Evolutionary conservation across 2,329 filamentous ascomycete genomes (phyloP).

Genomic region (Ilyonectria mors-panacis): DNA sequence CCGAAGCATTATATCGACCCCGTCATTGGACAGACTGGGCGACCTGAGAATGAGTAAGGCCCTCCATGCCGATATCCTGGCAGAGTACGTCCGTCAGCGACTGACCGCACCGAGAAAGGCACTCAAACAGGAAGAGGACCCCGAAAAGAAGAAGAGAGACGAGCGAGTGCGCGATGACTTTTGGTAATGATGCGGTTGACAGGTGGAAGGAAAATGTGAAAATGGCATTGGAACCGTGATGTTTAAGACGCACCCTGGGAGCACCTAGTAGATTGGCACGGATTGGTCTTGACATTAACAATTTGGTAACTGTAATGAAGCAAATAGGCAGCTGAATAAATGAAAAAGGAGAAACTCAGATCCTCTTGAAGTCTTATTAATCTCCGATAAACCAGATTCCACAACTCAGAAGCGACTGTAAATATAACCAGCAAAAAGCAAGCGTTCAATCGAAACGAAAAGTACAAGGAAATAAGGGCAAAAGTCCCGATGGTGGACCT

Average conservation of each 20-base stretch:
- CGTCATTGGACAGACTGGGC: not conserved
- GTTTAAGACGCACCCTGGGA: too few relatives aligned
- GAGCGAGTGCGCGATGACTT: not conserved
- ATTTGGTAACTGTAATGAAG: too few relatives aligned
- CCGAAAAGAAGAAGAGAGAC: not conserved
- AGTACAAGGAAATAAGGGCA: not conserved
- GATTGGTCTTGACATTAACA: too few relatives aligned
- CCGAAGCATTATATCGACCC: slow-evolving; percentile 34
- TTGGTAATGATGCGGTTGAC: not conserved
- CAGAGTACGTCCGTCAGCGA: slow-evolving; percentile 19
- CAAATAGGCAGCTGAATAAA: too few relatives aligned
- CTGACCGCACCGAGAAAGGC: not conserved
- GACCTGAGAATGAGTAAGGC: slow-evolving; percentile 17
- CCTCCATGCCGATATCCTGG: slow-evolving; percentile 29
- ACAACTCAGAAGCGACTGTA: not conserved
- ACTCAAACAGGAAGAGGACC: not conserved
- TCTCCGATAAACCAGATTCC: not conserved
- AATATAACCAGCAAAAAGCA: not conserved
- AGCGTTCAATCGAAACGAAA: not conserved
- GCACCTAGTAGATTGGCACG: too few relatives aligned
- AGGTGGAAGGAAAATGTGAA: not conserved
- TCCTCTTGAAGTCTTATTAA: not conserved
- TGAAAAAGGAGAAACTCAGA: too few relatives aligned
- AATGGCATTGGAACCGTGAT: not conserved
- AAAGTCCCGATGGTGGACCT: not conserved